Evolutionary conservation across 2,329 filamentous ascomycete genomes (phyloP).

Genomic region (Calonectria honghensis): DNA sequence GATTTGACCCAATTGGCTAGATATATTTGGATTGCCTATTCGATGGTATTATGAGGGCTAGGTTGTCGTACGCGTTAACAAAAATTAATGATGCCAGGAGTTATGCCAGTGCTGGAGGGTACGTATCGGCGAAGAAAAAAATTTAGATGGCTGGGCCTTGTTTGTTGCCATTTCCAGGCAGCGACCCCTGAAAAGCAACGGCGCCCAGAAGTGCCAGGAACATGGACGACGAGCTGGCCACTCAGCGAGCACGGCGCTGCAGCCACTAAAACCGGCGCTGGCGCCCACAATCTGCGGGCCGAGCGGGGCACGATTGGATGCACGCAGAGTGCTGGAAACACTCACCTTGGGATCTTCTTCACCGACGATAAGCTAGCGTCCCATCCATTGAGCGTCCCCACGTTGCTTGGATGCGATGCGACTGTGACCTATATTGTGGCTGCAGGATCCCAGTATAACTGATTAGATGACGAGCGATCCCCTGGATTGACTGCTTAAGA

Average conservation of each 20-base stretch:
- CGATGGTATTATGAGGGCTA: background rate
- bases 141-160: constrained; percentile 54
- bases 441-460: constrained; percentile 9
- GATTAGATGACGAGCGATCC: background rate
- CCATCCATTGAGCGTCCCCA: background rate
- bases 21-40: background rate
- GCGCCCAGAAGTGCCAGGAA: constrained; percentile 5
- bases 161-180: constrained; percentile 39
- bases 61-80: constrained; percentile 52
- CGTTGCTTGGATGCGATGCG: constrained; percentile 1
- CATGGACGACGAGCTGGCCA: constrained; percentile 9
- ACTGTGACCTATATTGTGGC: constrained; percentile 11
- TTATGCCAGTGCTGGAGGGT: constrained; percentile 45
- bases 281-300: constrained; percentile 7
- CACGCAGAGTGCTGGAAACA: background rate
- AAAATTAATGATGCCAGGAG: constrained; percentile 58
- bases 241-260: constrained; percentile 22
- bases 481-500: background rate
- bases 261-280: constrained; percentile 17
- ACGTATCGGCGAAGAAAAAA: constrained; percentile 41
- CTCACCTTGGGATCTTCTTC: constrained; percentile 29
- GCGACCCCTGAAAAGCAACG: constrained; percentile 31
- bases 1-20: too few species aligned
- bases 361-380: constrained; percentile 35
- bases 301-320: constrained; percentile 1